Percentiles rank a stretch among this genome's conserved stretches.
Conservation (phyloP, 2,329 filamentous ascomycete genomes). For the Aspergillus costaricaensis region DNA sequence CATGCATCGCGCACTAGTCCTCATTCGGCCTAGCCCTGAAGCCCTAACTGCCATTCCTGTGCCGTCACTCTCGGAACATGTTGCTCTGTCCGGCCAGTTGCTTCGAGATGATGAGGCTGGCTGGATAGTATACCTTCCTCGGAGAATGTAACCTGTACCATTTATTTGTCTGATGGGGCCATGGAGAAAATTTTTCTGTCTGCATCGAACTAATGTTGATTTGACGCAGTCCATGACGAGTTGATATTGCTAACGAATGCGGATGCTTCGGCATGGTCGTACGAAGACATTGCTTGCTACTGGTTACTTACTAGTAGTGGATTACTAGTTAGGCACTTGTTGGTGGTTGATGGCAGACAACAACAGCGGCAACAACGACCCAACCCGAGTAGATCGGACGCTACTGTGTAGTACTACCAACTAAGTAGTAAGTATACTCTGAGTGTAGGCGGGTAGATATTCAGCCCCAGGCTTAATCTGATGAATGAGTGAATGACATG, state of each 20-base stretch:
- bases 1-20: not conserved
- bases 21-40: not conserved
- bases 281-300: too few relatives aligned
- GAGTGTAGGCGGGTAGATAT: too few relatives aligned
- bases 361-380: too few relatives aligned
- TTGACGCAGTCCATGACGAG: not conserved
- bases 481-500: too few relatives aligned
- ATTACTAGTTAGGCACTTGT: too few relatives aligned
- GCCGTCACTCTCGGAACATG: not conserved
- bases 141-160: not conserved
- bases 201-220: not conserved
- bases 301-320: too few relatives aligned
- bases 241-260: not conserved
- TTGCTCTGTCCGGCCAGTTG: not conserved
- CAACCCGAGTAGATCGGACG: too few relatives aligned
- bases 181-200: not conserved
- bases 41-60: not conserved
- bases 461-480: too few relatives aligned
- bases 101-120: not conserved
- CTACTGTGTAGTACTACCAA: too few relatives aligned
- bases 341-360: too few relatives aligned
- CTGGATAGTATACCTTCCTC: not conserved
- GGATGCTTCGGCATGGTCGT: too few relatives aligned
- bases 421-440: too few relatives aligned
- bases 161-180: not conserved